A percentile compares a stretch with the other conserved stretches of the same genome.
These are phyloP conservation scores for Dactylellina sp. DNA, from an alignment of 2,329 filamentous ascomycete species.

Conservation along the genomic window DNA sequence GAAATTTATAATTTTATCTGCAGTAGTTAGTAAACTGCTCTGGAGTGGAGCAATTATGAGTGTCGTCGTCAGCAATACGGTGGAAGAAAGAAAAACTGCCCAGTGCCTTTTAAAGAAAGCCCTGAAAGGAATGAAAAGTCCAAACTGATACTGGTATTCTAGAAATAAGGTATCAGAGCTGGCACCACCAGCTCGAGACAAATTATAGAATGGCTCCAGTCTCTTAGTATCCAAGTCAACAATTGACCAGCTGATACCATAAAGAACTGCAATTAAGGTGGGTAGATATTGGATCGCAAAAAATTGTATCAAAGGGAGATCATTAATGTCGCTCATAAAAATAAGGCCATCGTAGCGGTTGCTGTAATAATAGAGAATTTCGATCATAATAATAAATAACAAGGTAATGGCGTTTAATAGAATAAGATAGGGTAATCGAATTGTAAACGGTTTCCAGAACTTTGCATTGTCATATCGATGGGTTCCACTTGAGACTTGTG, in stretches of 20 bases:
- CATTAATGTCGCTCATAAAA: constrained; percentile 33
- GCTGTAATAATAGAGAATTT: constrained; percentile 69
- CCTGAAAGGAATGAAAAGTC: constrained; percentile 27
- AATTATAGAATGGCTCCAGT: constrained; percentile 44
- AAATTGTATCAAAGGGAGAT: constrained; percentile 10
- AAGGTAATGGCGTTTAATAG: constrained; percentile 70
- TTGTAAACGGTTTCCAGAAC: constrained; percentile 73
- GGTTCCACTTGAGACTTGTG: constrained; percentile 24
- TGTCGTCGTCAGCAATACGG: constrained; percentile 15
- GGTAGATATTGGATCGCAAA: constrained; percentile 48
- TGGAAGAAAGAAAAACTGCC: constrained; percentile 34
- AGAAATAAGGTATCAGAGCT: constrained; percentile 24
- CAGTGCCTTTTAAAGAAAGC: constrained; percentile 29
- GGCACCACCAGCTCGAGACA: constrained; percentile 15
- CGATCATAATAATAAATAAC: constrained; percentile 68
- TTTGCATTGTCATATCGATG: constrained; percentile 26
- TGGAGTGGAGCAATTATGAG: constrained; percentile 22
- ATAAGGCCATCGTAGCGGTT: constrained; percentile 7
- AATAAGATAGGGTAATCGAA: constrained; percentile 73
- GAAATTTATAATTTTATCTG: constrained; percentile 17
- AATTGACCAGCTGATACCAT: constrained; percentile 36
- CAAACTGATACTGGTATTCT: constrained; percentile 41
- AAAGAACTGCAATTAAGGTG: constrained; percentile 37
- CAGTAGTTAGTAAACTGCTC: constrained; percentile 32
- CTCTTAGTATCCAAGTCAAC: constrained; percentile 47